These are phyloP conservation scores for Amylostereum areolatum DNA, from an alignment of 1,284 basidiomycete genomes.

Conservation along the genomic window DNA sequence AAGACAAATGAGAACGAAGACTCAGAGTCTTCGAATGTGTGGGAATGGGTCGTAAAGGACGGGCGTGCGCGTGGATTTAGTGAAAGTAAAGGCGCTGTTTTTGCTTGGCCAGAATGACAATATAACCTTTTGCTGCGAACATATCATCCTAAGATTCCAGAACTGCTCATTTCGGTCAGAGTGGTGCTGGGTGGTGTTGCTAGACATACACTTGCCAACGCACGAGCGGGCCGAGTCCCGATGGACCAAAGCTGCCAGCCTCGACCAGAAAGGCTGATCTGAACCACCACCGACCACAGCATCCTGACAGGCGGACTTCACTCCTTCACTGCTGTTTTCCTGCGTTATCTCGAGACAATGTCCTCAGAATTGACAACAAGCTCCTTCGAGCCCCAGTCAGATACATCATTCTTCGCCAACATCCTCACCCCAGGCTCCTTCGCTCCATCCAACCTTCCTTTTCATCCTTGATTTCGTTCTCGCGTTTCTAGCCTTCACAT, in stretches of 20 bases:
- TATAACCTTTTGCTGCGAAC: background rate
- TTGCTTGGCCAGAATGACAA: constrained; percentile 1
- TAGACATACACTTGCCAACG: background rate
- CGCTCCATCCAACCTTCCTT: constrained; percentile 63
- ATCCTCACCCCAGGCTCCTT: constrained; percentile 71
- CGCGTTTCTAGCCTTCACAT: constrained; percentile 47
- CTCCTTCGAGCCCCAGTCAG: background rate
- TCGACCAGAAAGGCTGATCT: too few species aligned
- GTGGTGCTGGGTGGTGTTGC: background rate
- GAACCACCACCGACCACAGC: too few species aligned
- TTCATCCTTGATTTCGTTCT: constrained; percentile 59
- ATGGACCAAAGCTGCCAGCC: too few species aligned
- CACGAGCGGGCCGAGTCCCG: too few species aligned
- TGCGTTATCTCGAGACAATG: background rate
- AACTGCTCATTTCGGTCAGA: background rate
- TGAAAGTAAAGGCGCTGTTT: background rate
- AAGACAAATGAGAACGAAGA: background rate
- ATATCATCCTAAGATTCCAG: background rate
- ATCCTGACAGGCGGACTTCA: too few species aligned
- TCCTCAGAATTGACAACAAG: background rate
- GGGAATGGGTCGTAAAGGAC: constrained; percentile 13
- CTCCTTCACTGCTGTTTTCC: too few species aligned
- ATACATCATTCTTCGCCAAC: constrained; percentile 37
- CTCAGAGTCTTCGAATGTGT: constrained; percentile 5
- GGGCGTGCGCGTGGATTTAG: constrained; percentile 4